A percentile compares a stretch with the other conserved stretches of the same genome.
These are phyloP conservation scores for Cryptosporidium xiaoi DNA, from an alignment of 169 alveolate species.

Conservation along the genomic window DNA sequence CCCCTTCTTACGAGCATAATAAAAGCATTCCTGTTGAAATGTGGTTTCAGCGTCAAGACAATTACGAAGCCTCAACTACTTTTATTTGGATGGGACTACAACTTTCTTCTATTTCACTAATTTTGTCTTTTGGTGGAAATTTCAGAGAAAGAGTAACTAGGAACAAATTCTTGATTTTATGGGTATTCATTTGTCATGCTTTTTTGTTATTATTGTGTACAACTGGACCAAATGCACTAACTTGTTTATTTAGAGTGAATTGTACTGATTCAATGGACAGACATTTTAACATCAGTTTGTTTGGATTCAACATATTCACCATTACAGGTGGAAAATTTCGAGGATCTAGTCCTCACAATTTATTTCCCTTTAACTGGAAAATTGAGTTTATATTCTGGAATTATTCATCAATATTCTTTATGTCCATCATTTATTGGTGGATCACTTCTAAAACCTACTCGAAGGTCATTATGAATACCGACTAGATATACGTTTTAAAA, in stretches of 20 bases:
- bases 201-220: slow-evolving; percentile 5
- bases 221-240: slow-evolving; percentile 45
- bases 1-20: slow-evolving; percentile 28
- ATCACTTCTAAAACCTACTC: slow-evolving; percentile 13
- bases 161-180: slow-evolving; percentile 28
- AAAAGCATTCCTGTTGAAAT: slow-evolving; percentile 39
- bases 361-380: slow-evolving; percentile 48
- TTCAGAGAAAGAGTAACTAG: slow-evolving; percentile 62
- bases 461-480: too few species aligned
- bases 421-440: slow-evolving; percentile 69
- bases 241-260: slow-evolving; percentile 69
- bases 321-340: slow-evolving; percentile 42
- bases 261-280: slow-evolving; percentile 31
- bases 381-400: slow-evolving; percentile 57
- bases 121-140: slow-evolving; percentile 55
- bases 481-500: too few species aligned
- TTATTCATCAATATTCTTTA: slow-evolving; percentile 13
- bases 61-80: slow-evolving; percentile 65
- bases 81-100: slow-evolving; percentile 71
- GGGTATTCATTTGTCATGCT: slow-evolving; percentile 51
- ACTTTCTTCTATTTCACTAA: slow-evolving; percentile 32
- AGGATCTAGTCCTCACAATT: slow-evolving; percentile 47
- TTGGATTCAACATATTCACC: slow-evolving; percentile 17
- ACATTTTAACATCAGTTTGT: background rate
- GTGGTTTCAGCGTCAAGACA: slow-evolving; percentile 68